Base-by-base conservation (phyloP, 768 basidiomycete species). In the Leccinum fibrillosum region DNA sequence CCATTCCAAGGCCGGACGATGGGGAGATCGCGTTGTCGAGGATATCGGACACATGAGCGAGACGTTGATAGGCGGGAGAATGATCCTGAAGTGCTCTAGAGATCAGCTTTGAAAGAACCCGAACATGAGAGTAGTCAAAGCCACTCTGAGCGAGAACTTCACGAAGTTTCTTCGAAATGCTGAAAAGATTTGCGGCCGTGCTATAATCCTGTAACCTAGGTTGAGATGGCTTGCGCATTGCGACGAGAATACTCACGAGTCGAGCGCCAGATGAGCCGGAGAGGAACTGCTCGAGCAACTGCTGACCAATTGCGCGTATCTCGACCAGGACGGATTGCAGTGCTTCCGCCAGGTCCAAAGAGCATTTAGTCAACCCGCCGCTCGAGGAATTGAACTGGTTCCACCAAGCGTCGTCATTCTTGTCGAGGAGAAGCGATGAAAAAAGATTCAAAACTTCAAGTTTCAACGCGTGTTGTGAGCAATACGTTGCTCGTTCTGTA, bases 1-100 rank as follows among this genome's bases (percentile, higher is more conserved):
- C 74, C 69, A 94, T 75, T 23, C 88, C 89, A 25, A 84, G 76
- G 4, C 95, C 94, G n/a, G 83, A 80, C 7, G 84, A 83, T 15
- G 86, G 79, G 3, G 81, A 82, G 15, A 89, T 76, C 3, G 76
- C 66, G 5, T 77, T 71, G 37, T 78, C 75, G 3, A 95, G 74
- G 6, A 66, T 64, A 32, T 73, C 56, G 6, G 75, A 74, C 26
- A 70, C 63, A n/a, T 54, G 51, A 9, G 63, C 64, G 30, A 85
- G 65, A 25, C 64, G 53, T 1, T 55, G 44, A 52, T 83, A 80
- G 4, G 57, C 45, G 3, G 71, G 53, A 4, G 79, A 69, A 37
- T 74, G 68, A 13, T 66, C 61, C 13, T 74, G 61, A 2, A 87
- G 66, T 3, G 74, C 66, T 32, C 80, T 75, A 9, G 70, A 60